Conservation (phyloP, 2,329 filamentous ascomycete species). For the Ciborinia camelliae region DNA sequence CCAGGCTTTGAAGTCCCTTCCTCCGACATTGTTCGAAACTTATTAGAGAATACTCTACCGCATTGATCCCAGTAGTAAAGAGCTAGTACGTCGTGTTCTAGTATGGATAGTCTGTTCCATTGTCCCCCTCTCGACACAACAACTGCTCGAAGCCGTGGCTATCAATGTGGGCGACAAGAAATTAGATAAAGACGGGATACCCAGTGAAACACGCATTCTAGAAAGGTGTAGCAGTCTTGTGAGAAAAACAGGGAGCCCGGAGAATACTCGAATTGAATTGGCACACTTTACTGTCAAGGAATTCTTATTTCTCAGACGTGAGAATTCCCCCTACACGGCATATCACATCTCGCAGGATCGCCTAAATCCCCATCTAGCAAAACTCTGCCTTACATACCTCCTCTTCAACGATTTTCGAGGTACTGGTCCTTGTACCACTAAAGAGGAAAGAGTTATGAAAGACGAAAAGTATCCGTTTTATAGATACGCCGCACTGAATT, state of each 20-base stretch:
- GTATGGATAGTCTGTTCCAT: slow-evolving; percentile 22
- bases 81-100: slow-evolving; percentile 26
- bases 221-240: slow-evolving; percentile 31
- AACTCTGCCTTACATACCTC: neutral
- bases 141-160: slow-evolving; percentile 25
- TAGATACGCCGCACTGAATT: neutral
- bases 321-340: neutral
- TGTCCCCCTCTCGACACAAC: slow-evolving; percentile 7
- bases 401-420: neutral
- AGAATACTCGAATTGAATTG: slow-evolving; percentile 23
- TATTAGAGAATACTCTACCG: slow-evolving; percentile 34
- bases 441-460: neutral
- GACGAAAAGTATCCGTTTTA: neutral
- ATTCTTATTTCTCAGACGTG: slow-evolving; percentile 22
- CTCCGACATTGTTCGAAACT: slow-evolving; percentile 28
- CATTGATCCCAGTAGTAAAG: slow-evolving; percentile 29
- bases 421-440: neutral
- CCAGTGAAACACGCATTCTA: slow-evolving; percentile 25
- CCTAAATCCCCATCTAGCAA: neutral
- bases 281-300: slow-evolving; percentile 34
- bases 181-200: slow-evolving; percentile 24
- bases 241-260: slow-evolving; percentile 13
- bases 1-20: slow-evolving; percentile 22
- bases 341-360: neutral
- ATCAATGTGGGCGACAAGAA: slow-evolving; percentile 15